Evolutionary conservation across 1,284 basidiomycete species (phyloP), one percentile per base, ranked within the genome.

Genomic region (Butyriboletus appendiculatus): DNA sequence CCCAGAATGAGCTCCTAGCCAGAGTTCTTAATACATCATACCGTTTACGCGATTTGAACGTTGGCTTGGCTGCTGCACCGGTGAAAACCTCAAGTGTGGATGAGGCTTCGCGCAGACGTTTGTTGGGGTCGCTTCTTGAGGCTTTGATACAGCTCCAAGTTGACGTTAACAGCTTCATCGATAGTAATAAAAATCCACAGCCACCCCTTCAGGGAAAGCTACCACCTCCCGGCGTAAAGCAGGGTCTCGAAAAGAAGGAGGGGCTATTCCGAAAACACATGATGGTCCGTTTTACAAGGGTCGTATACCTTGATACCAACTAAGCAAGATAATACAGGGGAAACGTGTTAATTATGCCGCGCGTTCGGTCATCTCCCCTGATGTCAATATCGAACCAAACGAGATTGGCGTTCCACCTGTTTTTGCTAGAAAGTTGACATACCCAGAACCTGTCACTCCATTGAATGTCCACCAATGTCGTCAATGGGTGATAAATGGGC

Each of bases 301-400:
- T 35, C 39, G 52, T 45, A 32, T 40, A 18, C 34, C 42, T 55
- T 11, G 24, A 50, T 48, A 49, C 18, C 16, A 32, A 30, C 55
- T 55, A 30, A 54, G 43, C 16, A 51, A 57, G n/a, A 38, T 28
- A 16, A 55, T 51, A 20, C 56, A 96, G 94, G 97, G 97, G 39
- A 99, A 99, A 80, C 95, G 97, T 71, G 97, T 99, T 66, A 99
- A 99, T 73, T 98, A 97, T 71, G 95, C 97, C 40, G 97, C 97
- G 33, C 94, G 97, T 62, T 99, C 97, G 15, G 97, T 99, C 69
- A 99, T 99, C 61, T 99, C 97, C 32, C 97, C 97, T 11, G 97
- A 99, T 69, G 94, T 98, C 69, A 99, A 99, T 73, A 98, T 99
- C 63, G 97, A 99, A 76, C 95, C 97, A 37, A 97, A 96, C 73